Evolutionary conservation across 352 stramenopile species (phyloP).

Genomic region (Peronospora belbahrii): DNA sequence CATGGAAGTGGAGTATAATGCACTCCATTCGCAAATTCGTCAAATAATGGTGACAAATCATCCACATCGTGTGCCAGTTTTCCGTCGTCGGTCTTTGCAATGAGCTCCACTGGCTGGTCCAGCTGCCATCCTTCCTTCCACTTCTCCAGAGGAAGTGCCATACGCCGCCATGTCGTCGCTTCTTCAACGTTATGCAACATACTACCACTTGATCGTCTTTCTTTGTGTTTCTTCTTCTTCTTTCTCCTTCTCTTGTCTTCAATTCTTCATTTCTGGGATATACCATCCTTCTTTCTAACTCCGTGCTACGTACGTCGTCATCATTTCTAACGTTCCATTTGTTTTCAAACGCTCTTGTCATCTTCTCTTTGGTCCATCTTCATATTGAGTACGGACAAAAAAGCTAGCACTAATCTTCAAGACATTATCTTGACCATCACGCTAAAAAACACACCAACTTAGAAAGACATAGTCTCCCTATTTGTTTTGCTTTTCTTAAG

Average conservation of each 20-base stretch:
- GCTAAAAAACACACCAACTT: conserved; percentile 73
- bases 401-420: conserved; percentile 52
- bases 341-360: conserved; percentile 50
- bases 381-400: conserved; percentile 60
- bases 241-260: conserved; percentile 57
- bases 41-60: conserved; percentile 66
- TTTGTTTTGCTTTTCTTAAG: conserved; percentile 64
- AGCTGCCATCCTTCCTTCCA: conserved; percentile 50
- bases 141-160: conserved; percentile 31
- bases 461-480: conserved; percentile 86
- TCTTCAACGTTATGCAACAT: conserved; percentile 66
- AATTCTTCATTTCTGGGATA: conserved; percentile 73
- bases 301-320: conserved; percentile 61
- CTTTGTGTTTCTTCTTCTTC: conserved; percentile 28
- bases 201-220: conserved; percentile 26
- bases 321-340: conserved; percentile 73
- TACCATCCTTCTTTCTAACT: conserved; percentile 79
- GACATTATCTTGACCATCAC: conserved; percentile 72
- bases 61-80: conserved; percentile 71
- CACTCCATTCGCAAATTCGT: conserved; percentile 54
- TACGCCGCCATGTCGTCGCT: conserved; percentile 47
- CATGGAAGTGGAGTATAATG: conserved; percentile 55
- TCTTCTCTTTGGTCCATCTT: conserved; percentile 44
- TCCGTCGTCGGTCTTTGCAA: conserved; percentile 65
- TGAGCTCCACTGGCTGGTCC: conserved; percentile 22